phyloP scores from a whole-genome alignment of 179 eudicot species.

The Gypsophila paniculata region DNA sequence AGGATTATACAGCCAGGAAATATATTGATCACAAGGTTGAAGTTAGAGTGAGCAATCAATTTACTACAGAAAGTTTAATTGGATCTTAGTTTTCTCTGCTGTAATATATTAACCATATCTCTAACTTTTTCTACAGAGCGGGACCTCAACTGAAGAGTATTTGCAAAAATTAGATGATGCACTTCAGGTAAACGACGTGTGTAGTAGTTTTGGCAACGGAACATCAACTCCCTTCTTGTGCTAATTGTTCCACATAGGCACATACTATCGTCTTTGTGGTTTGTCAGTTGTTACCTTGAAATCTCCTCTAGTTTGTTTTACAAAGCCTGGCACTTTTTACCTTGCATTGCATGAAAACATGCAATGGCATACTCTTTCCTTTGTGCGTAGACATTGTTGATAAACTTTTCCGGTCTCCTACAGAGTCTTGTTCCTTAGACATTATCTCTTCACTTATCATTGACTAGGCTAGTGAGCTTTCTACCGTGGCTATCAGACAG shows the following conservation, averaged over 20 bases:
- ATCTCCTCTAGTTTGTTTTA: not conserved
- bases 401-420: not conserved
- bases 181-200: conserved; percentile 51
- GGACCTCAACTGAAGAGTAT: conserved; percentile 70
- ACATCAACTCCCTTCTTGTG: not conserved
- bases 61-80: not conserved
- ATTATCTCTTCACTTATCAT: not conserved
- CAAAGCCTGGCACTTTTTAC: not conserved
- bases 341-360: not conserved
- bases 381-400: not conserved
- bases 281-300: not conserved
- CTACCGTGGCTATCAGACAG: not conserved
- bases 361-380: not conserved
- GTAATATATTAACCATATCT: not conserved
- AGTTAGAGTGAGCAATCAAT: conserved; percentile 47
- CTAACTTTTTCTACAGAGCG: conserved; percentile 45
- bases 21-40: conserved; percentile 73
- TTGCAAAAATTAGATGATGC: conserved; percentile 67
- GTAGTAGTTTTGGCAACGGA: not conserved
- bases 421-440: not conserved
- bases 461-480: not conserved
- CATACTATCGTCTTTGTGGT: not conserved
- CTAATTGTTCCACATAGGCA: not conserved
- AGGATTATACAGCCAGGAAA: conserved; percentile 75
- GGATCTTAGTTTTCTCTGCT: conserved; percentile 8